Conservation (phyloP, 306 rosid genomes). For the Cajanus cajan region DNA sequence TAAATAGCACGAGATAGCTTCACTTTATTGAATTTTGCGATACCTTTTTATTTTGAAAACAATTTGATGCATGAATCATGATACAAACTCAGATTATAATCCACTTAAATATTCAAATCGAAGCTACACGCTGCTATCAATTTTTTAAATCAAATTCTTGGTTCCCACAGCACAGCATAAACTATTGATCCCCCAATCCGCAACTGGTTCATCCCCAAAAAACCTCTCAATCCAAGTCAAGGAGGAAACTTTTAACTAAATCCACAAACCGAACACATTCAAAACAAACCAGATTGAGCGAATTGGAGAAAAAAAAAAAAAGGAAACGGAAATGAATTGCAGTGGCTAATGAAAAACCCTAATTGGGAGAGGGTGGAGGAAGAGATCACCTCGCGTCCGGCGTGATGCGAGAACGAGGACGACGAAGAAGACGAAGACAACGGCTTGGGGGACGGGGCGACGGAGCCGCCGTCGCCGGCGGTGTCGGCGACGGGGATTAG, state of each 20-base stretch:
- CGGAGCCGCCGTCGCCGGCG: neutral
- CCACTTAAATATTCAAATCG: neutral
- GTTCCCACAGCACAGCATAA: neutral
- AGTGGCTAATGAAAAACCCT: conserved; percentile 20
- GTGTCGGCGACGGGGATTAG: conserved; percentile 71
- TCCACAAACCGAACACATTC: conserved; percentile 18
- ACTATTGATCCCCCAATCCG: neutral
- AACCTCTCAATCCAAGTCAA: conserved; percentile 23
- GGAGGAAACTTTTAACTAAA: neutral
- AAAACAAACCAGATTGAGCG: neutral
- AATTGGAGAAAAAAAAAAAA: neutral
- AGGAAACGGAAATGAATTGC: neutral
- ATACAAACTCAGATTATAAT: neutral
- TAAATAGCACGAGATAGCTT: neutral
- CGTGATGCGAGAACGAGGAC: conserved; percentile 47
- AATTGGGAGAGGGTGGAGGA: neutral
- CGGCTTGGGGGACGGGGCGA: conserved; percentile 42
- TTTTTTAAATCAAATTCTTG: neutral
- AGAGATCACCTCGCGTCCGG: conserved; percentile 64
- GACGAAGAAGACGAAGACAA: conserved; percentile 58
- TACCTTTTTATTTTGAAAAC: neutral
- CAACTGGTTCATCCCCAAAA: neutral
- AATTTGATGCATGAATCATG: neutral
- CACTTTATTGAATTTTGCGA: neutral
- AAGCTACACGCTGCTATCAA: neutral